A percentile compares a stretch with the other conserved stretches of the same genome.
Evolutionary conservation across 2,329 filamentous ascomycete genomes (phyloP).

Genomic region (Fusarium camptoceras): DNA sequence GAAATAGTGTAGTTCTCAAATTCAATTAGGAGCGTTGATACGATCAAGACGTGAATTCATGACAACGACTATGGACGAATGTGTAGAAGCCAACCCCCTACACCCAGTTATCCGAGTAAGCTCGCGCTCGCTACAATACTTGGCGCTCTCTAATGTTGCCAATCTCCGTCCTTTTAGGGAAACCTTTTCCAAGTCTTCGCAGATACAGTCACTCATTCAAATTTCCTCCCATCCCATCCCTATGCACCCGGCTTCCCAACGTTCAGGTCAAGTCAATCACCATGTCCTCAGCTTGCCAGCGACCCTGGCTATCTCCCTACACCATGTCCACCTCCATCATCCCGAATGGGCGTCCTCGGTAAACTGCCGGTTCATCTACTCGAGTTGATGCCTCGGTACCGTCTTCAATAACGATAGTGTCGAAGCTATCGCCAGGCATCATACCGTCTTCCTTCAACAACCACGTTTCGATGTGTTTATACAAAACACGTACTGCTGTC

Average conservation of each 20-base stretch:
- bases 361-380: not conserved
- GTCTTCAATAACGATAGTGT: constrained; percentile 44
- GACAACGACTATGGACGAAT: constrained; percentile 18
- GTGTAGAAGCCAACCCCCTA: not conserved
- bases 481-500: constrained; percentile 62
- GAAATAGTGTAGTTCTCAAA: not conserved
- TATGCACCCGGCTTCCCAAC: not conserved
- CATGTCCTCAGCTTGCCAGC: constrained; percentile 11
- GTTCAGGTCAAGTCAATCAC: constrained; percentile 41
- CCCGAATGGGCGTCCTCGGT: constrained; percentile 26
- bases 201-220: not conserved
- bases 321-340: constrained; percentile 43
- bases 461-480: constrained; percentile 60
- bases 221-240: not conserved
- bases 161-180: not conserved
- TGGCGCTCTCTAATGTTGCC: not conserved
- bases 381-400: constrained; percentile 33
- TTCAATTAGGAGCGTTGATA: not conserved
- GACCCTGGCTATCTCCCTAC: constrained; percentile 3
- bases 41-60: constrained; percentile 11
- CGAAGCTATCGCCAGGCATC: constrained; percentile 21
- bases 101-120: not conserved
- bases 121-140: constrained; percentile 7
- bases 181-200: constrained; percentile 10
- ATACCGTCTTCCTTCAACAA: constrained; percentile 59